These are phyloP conservation scores for Penicillium ucsense DNA, from an alignment of 495 filamentous ascomycete genomes.

Conservation along the genomic window DNA sequence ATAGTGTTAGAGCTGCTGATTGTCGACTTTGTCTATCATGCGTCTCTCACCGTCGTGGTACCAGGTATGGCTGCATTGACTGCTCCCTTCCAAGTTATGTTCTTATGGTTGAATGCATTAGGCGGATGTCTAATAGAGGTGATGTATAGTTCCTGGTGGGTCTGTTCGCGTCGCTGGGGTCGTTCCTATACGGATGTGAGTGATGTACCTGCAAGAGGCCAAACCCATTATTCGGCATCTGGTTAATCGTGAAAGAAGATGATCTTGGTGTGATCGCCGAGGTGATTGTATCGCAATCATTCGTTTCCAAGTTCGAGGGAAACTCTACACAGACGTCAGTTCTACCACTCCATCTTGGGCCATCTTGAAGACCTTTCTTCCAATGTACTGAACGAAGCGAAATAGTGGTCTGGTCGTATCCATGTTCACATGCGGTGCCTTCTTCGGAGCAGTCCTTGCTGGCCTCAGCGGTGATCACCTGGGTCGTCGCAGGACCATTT, in stretches of 20 bases:
- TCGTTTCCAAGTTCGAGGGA: conserved; percentile 40
- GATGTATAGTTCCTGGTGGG: conserved; percentile 45
- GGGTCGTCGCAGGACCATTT: conserved; percentile 34
- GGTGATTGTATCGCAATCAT: conserved; percentile 44
- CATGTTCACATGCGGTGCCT: conserved; percentile 49
- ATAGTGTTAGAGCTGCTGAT: not conserved
- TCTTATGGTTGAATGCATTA: too few species aligned
- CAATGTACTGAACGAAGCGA: not conserved
- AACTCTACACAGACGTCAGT: conserved; percentile 45
- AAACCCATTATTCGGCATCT: not conserved
- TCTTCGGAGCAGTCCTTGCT: conserved; percentile 29
- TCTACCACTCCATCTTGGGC: not conserved
- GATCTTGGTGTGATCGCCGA: conserved; percentile 52
- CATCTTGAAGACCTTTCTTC: too few species aligned
- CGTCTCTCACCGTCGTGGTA: conserved; percentile 46
- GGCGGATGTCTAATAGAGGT: too few species aligned
- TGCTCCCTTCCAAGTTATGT: too few species aligned
- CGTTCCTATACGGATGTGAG: conserved; percentile 47
- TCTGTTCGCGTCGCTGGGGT: conserved; percentile 54
- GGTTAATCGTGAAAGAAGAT: conserved; percentile 12
- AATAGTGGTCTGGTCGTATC: conserved; percentile 41
- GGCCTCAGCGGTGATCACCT: conserved; percentile 31
- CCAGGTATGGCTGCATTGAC: conserved; percentile 28
- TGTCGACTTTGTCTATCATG: conserved; percentile 24
- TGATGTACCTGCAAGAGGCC: conserved; percentile 1